Evolutionary conservation across 495 filamentous ascomycete species (phyloP), one percentile per base, ranked within the genome.

Genomic region (Lasiosphaeriaceae sp.): DNA sequence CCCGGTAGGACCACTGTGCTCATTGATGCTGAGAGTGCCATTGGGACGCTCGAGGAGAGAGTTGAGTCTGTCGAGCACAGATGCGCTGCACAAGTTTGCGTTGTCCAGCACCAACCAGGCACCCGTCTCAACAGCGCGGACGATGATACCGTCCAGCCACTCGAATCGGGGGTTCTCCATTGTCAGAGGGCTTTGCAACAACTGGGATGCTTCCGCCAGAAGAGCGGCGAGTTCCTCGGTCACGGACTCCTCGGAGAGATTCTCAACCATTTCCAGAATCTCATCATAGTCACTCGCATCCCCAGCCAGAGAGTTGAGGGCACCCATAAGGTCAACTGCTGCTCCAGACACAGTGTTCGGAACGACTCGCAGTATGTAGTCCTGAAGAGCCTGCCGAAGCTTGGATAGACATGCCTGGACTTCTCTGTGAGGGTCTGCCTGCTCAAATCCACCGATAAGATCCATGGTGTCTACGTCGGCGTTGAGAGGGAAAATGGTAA

Each of bases 401-500:
- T 83, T 78, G 29, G 63, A 68, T 56, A 80, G 74, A 57, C 78
- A 83, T 52, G 60, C 73, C 65, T 82, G 83, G 17, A 85, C 69
- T 47, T 85, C 83, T 47, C 93, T 81, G 29, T 84, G 74, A 49
- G 90, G 80, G 68, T 97, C 92, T 34, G 90, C 86, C 71, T 99
- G 95, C 65, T 97, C 95, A 66, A 95, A 99, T 0, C 94, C 92
- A 60, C 95, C 95, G 51, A 99, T 88, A 21, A 99, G 80, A 66
- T 99, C 95, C 84, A 93, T 96, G 16, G 93, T 90, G 70, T 99
- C 95, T 48, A 93, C 89, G 59, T 97, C 95, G 3, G 90, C 83
- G 69, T 95, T 97, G 62, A 97, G 77, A 11, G 92, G 83, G 52
- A 97, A 85, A 43, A 88, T 86, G 43, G 89, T 80, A 12, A 97